A percentile compares a stretch with the other conserved stretches of the same genome.
phyloP scores from a whole-genome alignment of 2,329 filamentous ascomycete genomes.

The Daldinia sp. region DNA sequence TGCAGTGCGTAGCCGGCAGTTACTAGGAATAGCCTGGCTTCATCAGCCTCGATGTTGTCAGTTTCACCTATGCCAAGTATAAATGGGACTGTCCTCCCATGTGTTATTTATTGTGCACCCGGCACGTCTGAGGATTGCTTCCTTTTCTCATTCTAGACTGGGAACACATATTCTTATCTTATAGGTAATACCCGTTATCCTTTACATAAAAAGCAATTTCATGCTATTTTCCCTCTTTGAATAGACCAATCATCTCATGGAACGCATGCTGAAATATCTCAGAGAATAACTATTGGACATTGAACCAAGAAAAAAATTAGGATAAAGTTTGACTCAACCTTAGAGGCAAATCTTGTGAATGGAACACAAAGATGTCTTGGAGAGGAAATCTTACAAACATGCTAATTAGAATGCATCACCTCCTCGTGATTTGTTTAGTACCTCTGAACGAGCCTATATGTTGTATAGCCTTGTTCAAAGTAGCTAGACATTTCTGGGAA shows the following conservation, averaged over 20 bases:
- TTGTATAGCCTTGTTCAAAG: background rate
- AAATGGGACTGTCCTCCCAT: slow-evolving; percentile 22
- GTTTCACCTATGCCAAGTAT: slow-evolving; percentile 39
- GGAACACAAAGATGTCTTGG: background rate
- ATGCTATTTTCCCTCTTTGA: background rate
- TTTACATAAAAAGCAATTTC: background rate
- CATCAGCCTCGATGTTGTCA: slow-evolving; percentile 13
- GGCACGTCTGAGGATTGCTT: slow-evolving; percentile 1
- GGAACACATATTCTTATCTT: slow-evolving; percentile 9
- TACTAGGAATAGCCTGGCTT: slow-evolving; percentile 15
- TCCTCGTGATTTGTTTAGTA: background rate
- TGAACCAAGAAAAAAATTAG: too few relatives aligned
- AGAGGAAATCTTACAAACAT: background rate
- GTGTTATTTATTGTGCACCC: slow-evolving; percentile 15
- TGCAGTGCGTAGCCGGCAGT: slow-evolving; percentile 32
- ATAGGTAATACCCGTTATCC: slow-evolving; percentile 18
- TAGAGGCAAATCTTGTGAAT: background rate
- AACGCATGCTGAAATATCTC: slow-evolving; percentile 18
- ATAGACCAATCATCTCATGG: background rate
- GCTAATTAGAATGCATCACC: background rate
- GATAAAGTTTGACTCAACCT: background rate
- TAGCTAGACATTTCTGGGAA: background rate
- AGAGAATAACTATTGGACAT: background rate
- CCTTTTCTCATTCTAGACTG: background rate
- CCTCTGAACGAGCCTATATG: background rate